Evolutionary conservation across 2,329 filamentous ascomycete species (phyloP).

Genomic region (Paecilomyces niveus): DNA sequence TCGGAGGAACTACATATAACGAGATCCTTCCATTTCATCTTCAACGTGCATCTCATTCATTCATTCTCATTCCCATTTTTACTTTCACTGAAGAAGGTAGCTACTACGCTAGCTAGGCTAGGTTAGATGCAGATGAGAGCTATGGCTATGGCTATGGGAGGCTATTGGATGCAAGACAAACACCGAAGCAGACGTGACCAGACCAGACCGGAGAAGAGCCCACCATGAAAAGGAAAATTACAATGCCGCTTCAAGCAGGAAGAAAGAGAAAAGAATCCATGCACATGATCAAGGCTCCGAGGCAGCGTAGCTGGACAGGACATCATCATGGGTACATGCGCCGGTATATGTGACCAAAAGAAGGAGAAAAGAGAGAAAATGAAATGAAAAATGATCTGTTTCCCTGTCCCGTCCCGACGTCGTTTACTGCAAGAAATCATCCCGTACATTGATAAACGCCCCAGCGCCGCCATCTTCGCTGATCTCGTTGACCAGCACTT

Average conservation of each 20-base stretch:
- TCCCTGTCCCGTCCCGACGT: neutral
- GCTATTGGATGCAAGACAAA: neutral
- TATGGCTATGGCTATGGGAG: neutral
- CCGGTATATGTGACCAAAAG: neutral
- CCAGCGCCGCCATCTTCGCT: slow-evolving; percentile 72
- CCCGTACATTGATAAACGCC: slow-evolving; percentile 68
- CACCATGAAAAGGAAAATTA: neutral
- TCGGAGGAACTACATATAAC: too few relatives aligned
- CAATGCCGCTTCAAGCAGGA: neutral
- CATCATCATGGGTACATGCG: neutral
- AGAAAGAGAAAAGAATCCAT: neutral
- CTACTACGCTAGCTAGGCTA: too few relatives aligned
- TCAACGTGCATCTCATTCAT: too few relatives aligned
- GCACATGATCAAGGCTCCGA: neutral
- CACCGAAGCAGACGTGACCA: neutral
- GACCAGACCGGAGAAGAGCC: neutral
- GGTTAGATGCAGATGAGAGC: neutral
- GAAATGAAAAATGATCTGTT: neutral
- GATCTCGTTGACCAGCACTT: slow-evolving; percentile 75
- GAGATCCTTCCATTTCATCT: too few relatives aligned
- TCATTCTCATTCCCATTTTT: too few relatives aligned
- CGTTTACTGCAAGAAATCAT: slow-evolving; percentile 38
- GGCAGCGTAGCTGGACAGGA: neutral
- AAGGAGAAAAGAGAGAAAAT: neutral
- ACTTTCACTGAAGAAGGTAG: too few relatives aligned